Evolutionary conservation across 495 filamentous ascomycete species (phyloP).

Genomic region (Cryomyces minteri): DNA sequence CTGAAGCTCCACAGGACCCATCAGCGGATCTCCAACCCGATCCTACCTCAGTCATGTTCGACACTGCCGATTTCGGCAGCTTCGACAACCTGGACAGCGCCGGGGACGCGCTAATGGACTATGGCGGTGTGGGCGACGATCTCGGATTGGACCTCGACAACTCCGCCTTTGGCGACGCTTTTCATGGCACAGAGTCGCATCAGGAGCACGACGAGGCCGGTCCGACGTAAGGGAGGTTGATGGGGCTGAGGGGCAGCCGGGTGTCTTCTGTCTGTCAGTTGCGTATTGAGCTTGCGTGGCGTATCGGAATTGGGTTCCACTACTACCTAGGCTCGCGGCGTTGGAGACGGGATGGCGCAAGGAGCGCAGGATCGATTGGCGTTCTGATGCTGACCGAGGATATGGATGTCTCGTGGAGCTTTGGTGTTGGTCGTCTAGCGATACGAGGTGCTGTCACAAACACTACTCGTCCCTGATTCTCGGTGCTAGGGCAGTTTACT

Average conservation of each 20-base stretch:
- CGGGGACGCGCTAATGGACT: conserved; percentile 43
- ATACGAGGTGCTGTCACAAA: too few species aligned
- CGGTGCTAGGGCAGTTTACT: too few species aligned
- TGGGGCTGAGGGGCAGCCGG: not conserved
- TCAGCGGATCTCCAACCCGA: not conserved
- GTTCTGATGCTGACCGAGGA: too few species aligned
- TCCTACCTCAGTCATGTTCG: not conserved
- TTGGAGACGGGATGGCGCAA: too few species aligned
- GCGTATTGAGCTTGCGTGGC: too few species aligned
- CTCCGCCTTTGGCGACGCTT: conserved; percentile 43
- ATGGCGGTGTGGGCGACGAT: conserved; percentile 20
- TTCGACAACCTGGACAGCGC: conserved; percentile 42
- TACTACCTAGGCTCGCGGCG: too few species aligned
- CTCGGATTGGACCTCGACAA: conserved; percentile 36
- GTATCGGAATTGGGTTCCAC: too few species aligned
- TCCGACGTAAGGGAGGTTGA: not conserved
- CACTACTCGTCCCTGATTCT: too few species aligned
- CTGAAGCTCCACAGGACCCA: not conserved
- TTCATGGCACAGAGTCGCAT: conserved; percentile 38
- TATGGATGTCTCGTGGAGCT: too few species aligned
- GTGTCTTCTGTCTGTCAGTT: too few species aligned
- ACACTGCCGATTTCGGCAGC: conserved; percentile 23
- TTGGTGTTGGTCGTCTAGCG: too few species aligned
- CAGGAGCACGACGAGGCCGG: conserved; percentile 24
- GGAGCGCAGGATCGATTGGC: too few species aligned